Conservation (phyloP, 1,284 basidiomycete species). For the Fomitopsis palustris region DNA sequence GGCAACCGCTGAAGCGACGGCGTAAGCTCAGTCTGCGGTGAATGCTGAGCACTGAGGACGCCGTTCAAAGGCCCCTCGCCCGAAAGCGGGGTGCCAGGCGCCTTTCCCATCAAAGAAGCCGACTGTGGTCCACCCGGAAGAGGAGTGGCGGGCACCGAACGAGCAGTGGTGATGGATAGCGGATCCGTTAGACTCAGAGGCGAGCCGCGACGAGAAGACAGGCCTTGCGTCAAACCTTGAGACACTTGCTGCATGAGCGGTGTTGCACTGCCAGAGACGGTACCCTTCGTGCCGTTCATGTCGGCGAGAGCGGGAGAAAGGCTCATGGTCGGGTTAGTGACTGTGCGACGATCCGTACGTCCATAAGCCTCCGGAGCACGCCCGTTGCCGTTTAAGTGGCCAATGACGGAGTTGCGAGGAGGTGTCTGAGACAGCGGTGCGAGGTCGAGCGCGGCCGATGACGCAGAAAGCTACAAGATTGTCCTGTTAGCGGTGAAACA, state of each 20-base stretch:
- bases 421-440: conserved; percentile 86
- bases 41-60: conserved; percentile 50
- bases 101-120: conserved; percentile 53
- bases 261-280: conserved; percentile 56
- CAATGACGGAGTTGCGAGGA: conserved; percentile 56
- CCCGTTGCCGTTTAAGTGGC: conserved; percentile 67
- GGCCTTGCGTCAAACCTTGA: conserved; percentile 46
- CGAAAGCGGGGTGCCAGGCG: conserved; percentile 65
- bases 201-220: conserved; percentile 65
- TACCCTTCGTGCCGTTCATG: conserved; percentile 37
- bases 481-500: background rate
- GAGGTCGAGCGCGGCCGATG: conserved; percentile 89
- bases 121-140: conserved; percentile 49
- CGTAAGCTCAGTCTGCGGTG: conserved; percentile 55
- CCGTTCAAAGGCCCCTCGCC: conserved; percentile 61
- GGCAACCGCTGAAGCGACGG: conserved; percentile 67
- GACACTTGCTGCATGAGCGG: conserved; percentile 61
- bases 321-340: conserved; percentile 69
- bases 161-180: conserved; percentile 53
- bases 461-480: conserved; percentile 66
- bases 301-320: conserved; percentile 54
- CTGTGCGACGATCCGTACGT: conserved; percentile 60
- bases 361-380: conserved; percentile 54
- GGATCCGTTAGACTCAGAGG: conserved; percentile 61
- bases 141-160: conserved; percentile 76